A percentile compares a stretch with the other conserved stretches of the same genome.
These are phyloP conservation scores for Clitopilus hobsonii DNA, from an alignment of 768 basidiomycete genomes.

Conservation along the genomic window DNA sequence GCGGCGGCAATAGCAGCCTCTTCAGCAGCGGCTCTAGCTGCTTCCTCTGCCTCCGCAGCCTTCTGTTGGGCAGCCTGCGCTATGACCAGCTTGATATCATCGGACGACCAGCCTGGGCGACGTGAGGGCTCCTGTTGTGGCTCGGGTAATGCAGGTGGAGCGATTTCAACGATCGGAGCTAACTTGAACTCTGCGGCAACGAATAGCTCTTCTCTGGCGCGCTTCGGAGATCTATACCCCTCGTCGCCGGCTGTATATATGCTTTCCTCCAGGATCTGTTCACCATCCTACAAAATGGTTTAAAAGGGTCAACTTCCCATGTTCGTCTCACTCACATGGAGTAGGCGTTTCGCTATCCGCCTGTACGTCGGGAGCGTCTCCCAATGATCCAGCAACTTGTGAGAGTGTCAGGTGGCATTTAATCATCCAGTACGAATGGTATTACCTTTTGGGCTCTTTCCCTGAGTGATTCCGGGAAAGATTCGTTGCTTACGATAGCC, in stretches of 20 bases:
- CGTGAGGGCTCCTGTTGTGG: slow-evolving; percentile 11
- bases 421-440: background rate
- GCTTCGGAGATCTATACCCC: background rate
- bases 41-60: slow-evolving; percentile 27
- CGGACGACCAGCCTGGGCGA: background rate
- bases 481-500: slow-evolving; percentile 30
- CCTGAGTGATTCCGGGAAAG: slow-evolving; percentile 17
- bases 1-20: slow-evolving; percentile 23
- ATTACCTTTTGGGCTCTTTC: slow-evolving; percentile 59
- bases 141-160: background rate
- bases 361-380: slow-evolving; percentile 69
- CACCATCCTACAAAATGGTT: background rate
- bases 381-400: slow-evolving; percentile 79
- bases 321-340: slow-evolving; percentile 16
- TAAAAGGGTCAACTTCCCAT: background rate
- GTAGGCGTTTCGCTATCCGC: slow-evolving; percentile 76
- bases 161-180: background rate
- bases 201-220: background rate
- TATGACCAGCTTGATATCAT: slow-evolving; percentile 32
- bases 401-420: background rate
- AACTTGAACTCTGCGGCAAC: background rate
- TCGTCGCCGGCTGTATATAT: background rate
- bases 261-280: background rate
- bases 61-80: slow-evolving; percentile 24
- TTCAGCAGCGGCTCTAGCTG: slow-evolving; percentile 22